Evolutionary conservation across 2,329 filamentous ascomycete genomes (phyloP), one percentile per base, ranked within the genome.

Genomic region (Cryphonectria radicalis): DNA sequence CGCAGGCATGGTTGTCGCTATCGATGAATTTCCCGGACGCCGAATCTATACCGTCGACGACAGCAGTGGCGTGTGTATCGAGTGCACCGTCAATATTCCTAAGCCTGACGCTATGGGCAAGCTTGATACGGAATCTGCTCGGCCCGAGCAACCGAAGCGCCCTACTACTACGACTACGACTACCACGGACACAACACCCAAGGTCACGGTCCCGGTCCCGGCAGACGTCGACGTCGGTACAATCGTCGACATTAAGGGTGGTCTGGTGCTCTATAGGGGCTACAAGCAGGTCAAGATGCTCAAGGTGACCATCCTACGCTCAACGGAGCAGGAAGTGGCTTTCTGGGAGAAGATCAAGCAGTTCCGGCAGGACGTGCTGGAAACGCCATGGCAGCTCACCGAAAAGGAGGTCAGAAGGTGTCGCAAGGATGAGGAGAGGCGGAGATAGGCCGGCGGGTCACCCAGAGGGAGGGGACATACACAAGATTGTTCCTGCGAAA

Each of bases 1-100:
- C 43, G 86, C 90, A 10, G 93, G 93, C 42, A 80, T 94, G 11
- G 86, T 95, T 32, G 90, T 94, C 69, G 88, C 87, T 17, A 81
- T 89, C 50, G 86, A 89, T 74, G 84, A 89, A 32, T 86, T 83
- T 70, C 73, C 76, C 50, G 80, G 80, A 50, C 82, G 82, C 50
- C 83, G 82, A 62, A 80, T 87, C 57, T 89, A 86, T 75, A 90
- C 86, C 1, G 78, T 92, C n/a, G 90, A 92, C 75, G 90, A 92
- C 78, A 88, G 89, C 77, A 90, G 87, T 74, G 90, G 90, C 19
- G 80, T 79, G 35, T 89, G 86, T 70, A 86, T 91, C 32, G 86
- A 91, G 72, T 86, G 84, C 67, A 73, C 78, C 25, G 70, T 80
- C 35, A 70, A 74, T 7, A 67, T 77, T 7, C 73, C 78, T 17